A percentile compares a stretch with the other conserved stretches of the same genome.
These are phyloP conservation scores for Porcisia deanei DNA, from an alignment of 208 protist species.

Conservation along the genomic window DNA sequence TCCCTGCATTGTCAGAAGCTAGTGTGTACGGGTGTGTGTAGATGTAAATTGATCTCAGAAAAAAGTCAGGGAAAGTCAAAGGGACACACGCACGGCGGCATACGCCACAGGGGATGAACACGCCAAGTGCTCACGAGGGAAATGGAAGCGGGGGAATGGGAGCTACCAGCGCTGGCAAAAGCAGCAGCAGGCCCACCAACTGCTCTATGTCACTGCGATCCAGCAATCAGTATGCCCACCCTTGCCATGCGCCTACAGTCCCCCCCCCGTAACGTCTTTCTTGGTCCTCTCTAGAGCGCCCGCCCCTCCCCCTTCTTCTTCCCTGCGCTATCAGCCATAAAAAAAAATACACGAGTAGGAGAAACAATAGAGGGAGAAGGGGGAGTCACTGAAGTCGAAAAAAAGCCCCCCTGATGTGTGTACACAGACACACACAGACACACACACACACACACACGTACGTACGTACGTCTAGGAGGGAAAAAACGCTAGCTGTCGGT, in stretches of 20 bases:
- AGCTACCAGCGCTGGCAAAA: neutral
- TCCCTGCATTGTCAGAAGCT: neutral
- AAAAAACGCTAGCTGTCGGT: too few species aligned
- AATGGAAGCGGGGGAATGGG: neutral
- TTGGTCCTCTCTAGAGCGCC: neutral
- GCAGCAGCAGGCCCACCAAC: neutral
- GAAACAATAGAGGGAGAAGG: neutral
- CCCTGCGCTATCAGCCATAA: neutral
- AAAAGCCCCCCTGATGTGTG: neutral
- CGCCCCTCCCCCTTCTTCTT: neutral
- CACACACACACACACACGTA: too few species aligned
- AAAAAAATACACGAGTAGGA: neutral
- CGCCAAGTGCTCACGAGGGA: neutral
- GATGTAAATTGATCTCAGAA: neutral
- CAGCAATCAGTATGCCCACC: neutral
- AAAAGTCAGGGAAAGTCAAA: neutral
- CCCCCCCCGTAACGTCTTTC: neutral
- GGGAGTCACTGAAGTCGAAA: neutral
- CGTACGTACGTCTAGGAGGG: too few species aligned
- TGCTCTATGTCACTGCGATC: neutral
- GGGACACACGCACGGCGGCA: neutral
- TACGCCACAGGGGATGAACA: neutral
- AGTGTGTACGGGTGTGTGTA: neutral
- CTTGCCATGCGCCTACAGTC: neutral
- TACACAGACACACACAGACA: too few species aligned